phyloP scores from a whole-genome alignment of 345 rosid genomes.

The Gossypium australe region DNA sequence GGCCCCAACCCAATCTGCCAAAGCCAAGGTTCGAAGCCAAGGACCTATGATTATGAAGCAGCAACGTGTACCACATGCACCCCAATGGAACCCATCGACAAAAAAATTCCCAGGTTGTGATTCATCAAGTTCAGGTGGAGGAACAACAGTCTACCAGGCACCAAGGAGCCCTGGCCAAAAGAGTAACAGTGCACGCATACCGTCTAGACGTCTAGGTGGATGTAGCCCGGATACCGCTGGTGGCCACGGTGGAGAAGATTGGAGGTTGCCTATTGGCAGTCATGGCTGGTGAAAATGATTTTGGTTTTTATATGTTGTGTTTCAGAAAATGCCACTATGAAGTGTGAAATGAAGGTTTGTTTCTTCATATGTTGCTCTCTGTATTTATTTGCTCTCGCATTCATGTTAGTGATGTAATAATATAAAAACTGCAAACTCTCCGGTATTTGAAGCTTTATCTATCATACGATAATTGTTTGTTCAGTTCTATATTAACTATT shows the following conservation, averaged over 20 bases:
- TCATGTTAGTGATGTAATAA: background rate
- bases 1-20: slow-evolving; percentile 85
- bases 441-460: slow-evolving; percentile 1
- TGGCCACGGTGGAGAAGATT: slow-evolving; percentile 30
- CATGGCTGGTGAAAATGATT: slow-evolving; percentile 54
- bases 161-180: slow-evolving; percentile 65
- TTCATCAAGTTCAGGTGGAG: slow-evolving; percentile 70
- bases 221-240: slow-evolving; percentile 35
- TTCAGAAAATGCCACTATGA: background rate
- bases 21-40: slow-evolving; percentile 66
- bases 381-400: background rate
- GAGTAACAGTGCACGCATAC: slow-evolving; percentile 19
- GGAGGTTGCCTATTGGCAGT: slow-evolving; percentile 37
- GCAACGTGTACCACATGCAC: slow-evolving; percentile 37
- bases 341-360: background rate
- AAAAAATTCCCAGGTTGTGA: slow-evolving; percentile 55
- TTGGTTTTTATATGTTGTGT: slow-evolving; percentile 13
- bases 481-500: background rate
- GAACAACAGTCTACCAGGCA: slow-evolving; percentile 30
- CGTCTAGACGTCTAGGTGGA: slow-evolving; percentile 23
- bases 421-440: background rate
- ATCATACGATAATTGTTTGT: background rate
- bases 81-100: slow-evolving; percentile 78
- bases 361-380: slow-evolving; percentile 1
- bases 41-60: slow-evolving; percentile 33